A percentile compares a stretch with the other conserved stretches of the same genome.
Evolutionary conservation across 2,329 filamentous ascomycete genomes (phyloP).

Genomic region (Stachybotrys chlorohalonatus): DNA sequence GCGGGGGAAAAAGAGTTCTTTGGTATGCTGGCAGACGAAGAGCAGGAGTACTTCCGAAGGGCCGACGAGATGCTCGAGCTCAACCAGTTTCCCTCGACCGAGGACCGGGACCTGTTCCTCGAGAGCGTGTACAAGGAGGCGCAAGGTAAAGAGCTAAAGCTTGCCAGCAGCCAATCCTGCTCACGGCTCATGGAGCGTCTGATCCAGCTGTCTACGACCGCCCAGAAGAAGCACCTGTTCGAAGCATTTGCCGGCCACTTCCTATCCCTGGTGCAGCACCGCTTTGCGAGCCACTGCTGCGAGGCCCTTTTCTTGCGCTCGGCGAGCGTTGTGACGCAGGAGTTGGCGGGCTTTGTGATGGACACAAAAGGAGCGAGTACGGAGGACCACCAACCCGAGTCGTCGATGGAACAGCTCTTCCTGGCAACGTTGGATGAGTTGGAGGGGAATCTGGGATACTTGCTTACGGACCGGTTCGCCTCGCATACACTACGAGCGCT

Average conservation of each 20-base stretch:
- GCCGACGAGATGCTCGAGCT: slow-evolving; percentile 85
- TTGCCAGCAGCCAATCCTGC: slow-evolving; percentile 91
- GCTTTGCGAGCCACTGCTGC: slow-evolving; percentile 95
- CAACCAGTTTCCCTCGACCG: slow-evolving; percentile 72
- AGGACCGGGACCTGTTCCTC: slow-evolving; percentile 64
- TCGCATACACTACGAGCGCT: slow-evolving; percentile 86
- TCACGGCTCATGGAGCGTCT: slow-evolving; percentile 87
- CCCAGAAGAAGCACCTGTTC: slow-evolving; percentile 82
- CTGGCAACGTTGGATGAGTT: slow-evolving; percentile 77
- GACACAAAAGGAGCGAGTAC: slow-evolving; percentile 32
- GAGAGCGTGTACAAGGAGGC: slow-evolving; percentile 82
- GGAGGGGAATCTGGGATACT: slow-evolving; percentile 71
- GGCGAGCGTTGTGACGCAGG: slow-evolving; percentile 68
- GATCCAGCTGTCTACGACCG: slow-evolving; percentile 68
- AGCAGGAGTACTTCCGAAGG: slow-evolving; percentile 90
- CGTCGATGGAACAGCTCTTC: slow-evolving; percentile 77
- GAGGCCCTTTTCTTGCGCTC: slow-evolving; percentile 84
- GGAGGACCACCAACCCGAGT: slow-evolving; percentile 37
- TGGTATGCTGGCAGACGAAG: slow-evolving; percentile 82
- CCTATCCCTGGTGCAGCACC: slow-evolving; percentile 81
- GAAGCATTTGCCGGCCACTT: slow-evolving; percentile 81
- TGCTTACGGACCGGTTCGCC: slow-evolving; percentile 81
- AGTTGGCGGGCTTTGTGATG: slow-evolving; percentile 46
- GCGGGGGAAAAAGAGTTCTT: slow-evolving; percentile 67
- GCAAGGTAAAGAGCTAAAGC: slow-evolving; percentile 85